Evolutionary conservation across 176 grass and related monocot genomes (phyloP).

Genomic region (Thinopyrum elongatum): DNA sequence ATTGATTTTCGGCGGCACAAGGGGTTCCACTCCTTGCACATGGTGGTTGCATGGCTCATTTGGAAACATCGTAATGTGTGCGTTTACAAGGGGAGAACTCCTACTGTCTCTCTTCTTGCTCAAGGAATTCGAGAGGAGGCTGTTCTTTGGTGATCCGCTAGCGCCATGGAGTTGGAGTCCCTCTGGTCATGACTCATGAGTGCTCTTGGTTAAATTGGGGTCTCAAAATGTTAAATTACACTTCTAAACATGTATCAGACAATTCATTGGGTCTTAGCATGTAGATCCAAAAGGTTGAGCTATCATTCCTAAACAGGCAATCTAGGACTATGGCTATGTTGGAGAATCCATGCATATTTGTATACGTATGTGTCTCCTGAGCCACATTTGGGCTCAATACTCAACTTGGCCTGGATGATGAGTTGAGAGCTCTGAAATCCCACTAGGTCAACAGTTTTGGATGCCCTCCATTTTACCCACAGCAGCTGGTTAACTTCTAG

Average conservation of each 20-base stretch:
- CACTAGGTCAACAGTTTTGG: not conserved
- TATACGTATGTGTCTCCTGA: not conserved
- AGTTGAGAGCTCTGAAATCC: not conserved
- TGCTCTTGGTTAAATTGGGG: not conserved
- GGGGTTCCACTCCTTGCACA: too few species aligned
- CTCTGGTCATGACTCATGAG: too few species aligned
- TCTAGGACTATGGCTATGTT: not conserved
- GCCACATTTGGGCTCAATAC: not conserved
- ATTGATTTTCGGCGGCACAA: too few species aligned
- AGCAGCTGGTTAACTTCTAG: not conserved
- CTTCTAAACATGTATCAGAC: not conserved
- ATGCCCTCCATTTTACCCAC: not conserved
- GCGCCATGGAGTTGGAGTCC: too few species aligned
- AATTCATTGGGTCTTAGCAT: not conserved
- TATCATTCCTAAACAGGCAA: not conserved
- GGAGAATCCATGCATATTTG: not conserved
- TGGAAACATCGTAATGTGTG: too few species aligned
- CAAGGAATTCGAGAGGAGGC: too few species aligned
- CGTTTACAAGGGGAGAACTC: too few species aligned
- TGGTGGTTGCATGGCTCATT: too few species aligned
- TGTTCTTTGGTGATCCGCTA: too few species aligned
- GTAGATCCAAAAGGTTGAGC: not conserved
- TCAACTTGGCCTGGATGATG: not conserved
- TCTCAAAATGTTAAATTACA: slow-evolving; percentile 1
- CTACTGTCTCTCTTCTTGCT: too few species aligned